Conservation (phyloP, 495 filamentous ascomycete species). For the Aspergillus hancockii region DNA sequence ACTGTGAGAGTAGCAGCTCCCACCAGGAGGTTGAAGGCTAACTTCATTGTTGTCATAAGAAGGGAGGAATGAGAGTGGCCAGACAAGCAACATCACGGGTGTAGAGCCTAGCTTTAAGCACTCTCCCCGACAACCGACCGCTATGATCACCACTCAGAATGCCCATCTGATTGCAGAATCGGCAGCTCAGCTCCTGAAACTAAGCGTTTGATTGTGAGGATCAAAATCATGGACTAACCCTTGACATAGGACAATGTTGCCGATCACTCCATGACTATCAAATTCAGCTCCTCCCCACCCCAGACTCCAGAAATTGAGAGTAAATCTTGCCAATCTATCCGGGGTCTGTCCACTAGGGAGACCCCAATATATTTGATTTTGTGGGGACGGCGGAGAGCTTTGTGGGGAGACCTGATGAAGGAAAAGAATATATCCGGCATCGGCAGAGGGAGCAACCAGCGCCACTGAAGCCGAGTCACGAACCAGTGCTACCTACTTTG, state of each 20-base stretch:
- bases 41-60: background rate
- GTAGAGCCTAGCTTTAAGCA: too few relatives aligned
- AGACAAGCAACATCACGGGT: too few relatives aligned
- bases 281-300: background rate
- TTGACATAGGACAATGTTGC: background rate
- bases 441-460: too few relatives aligned
- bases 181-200: background rate
- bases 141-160: background rate
- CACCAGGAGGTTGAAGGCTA: background rate
- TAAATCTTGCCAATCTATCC: background rate
- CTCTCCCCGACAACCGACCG: background rate
- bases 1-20: background rate
- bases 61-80: background rate
- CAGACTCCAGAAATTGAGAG: too few relatives aligned
- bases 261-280: background rate
- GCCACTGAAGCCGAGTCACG: too few relatives aligned
- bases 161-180: background rate
- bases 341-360: too few relatives aligned
- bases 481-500: too few relatives aligned
- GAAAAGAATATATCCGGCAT: background rate
- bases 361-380: too few relatives aligned
- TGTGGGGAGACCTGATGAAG: background rate
- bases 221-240: background rate
- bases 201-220: background rate
- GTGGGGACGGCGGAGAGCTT: background rate